Base-by-base conservation (phyloP, 1,284 basidiomycete species). In the Ustilago shanxiensis region DNA sequence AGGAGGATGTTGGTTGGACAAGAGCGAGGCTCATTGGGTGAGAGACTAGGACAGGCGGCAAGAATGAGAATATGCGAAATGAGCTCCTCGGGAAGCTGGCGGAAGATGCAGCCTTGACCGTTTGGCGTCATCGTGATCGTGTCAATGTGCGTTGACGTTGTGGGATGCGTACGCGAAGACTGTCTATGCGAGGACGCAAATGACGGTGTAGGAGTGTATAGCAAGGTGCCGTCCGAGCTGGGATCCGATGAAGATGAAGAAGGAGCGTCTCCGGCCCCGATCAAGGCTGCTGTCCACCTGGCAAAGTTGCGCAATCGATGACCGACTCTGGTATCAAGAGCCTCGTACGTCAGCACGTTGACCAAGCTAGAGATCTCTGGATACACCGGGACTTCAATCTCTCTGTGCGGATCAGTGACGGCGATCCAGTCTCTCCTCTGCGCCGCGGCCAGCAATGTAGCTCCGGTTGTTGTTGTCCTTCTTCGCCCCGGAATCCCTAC, bases 361-460 rank as follows among this genome's bases (percentile, higher is more conserved):
- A 72, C 61, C 28, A 73, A 11, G 16, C 75, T 69, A 28, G 53
- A 55, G 20, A 77, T 63, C 31, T 67, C 59, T 3, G 75, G 75
- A 29, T 67, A 73, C 16, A 70, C 66, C 0, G 66, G 66, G 1
- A 77, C 70, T 49, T 77, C 75, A 35, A 77, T 66, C 22, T 57
- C 51, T n/a, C 60, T 41, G 3, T 39, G 45, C 9, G 75, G 70
- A 50, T 77, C 70, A 10, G 75, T 73, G 14, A 77, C 66, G 4
- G 75, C 75, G 29, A 77, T 70, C 75, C 75, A 77, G 49, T 77
- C 72, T n/a, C 66, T 63, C 22, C 72, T 66, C 52, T 72, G 64
- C 13, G 39, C 64, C 10, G 59, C 59, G 8, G 55, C 51, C 28
- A 56, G 20, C 18, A 59, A 16, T 5, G 11, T 63, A n/a, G 26